phyloP scores from a whole-genome alignment of 2,329 filamentous ascomycete species.

The Fusarium decemcellulare region DNA sequence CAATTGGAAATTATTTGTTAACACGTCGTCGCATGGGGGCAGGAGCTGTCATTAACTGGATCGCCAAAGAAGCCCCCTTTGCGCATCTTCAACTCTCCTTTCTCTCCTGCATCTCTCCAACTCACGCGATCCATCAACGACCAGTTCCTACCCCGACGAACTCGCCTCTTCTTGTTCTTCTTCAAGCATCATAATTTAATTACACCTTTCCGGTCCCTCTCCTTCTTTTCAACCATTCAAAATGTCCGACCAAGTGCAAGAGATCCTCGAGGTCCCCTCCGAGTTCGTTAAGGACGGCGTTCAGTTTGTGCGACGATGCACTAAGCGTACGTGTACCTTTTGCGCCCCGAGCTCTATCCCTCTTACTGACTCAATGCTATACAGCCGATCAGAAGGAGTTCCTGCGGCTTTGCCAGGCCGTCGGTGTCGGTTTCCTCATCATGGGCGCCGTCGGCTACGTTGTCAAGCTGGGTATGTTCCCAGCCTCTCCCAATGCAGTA shows the following conservation, averaged over 20 bases:
- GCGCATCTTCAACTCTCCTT: constrained; percentile 35
- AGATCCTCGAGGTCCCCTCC: constrained; percentile 77
- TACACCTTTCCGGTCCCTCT: constrained; percentile 7
- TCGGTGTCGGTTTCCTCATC: constrained; percentile 78
- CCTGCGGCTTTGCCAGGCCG: constrained; percentile 67
- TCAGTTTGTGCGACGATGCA: constrained; percentile 74
- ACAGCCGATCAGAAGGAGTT: constrained; percentile 61
- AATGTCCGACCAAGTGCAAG: constrained; percentile 79
- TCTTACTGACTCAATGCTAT: constrained; percentile 12
- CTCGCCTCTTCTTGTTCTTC: constrained; percentile 1
- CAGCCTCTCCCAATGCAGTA: not conserved
- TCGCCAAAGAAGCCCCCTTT: constrained; percentile 40
- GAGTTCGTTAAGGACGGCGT: constrained; percentile 75
- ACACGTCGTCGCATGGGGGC: constrained; percentile 38
- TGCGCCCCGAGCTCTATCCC: not conserved
- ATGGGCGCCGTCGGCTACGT: constrained; percentile 80
- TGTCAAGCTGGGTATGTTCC: constrained; percentile 74
- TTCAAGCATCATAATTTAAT: constrained; percentile 29
- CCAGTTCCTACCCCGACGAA: constrained; percentile 19
- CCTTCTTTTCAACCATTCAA: constrained; percentile 40
- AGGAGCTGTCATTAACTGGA: constrained; percentile 38
- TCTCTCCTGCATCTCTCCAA: constrained; percentile 28
- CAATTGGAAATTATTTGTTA: constrained; percentile 42
- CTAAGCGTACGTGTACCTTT: constrained; percentile 66
- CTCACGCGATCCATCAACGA: constrained; percentile 33